These are phyloP conservation scores for Penicillium psychrofluorescens DNA, from an alignment of 495 filamentous ascomycete species.

Conservation along the genomic window DNA sequence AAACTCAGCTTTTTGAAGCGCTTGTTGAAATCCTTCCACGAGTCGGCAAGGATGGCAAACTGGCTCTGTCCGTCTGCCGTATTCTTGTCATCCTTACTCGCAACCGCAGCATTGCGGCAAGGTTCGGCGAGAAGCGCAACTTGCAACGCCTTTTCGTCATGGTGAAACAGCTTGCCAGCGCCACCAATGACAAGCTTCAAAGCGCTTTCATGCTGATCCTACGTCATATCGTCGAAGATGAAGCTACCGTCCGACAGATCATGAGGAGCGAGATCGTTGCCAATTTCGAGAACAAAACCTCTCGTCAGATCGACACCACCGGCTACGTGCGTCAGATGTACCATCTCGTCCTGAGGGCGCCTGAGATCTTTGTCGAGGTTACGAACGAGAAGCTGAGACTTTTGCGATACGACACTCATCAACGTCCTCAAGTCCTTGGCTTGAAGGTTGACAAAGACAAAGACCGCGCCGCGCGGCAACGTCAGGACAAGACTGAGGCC, in stretches of 20 bases:
- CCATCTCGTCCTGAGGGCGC: conserved; percentile 74
- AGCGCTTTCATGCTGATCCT: conserved; percentile 80
- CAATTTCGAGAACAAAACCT: conserved; percentile 58
- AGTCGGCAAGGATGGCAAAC: conserved; percentile 75
- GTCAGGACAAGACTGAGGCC: conserved; percentile 18
- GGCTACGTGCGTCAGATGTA: conserved; percentile 70
- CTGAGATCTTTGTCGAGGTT: conserved; percentile 85
- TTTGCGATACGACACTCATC: conserved; percentile 47
- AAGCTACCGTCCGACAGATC: conserved; percentile 79
- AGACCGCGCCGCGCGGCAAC: conserved; percentile 19
- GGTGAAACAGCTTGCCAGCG: conserved; percentile 80
- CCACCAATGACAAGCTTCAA: conserved; percentile 66
- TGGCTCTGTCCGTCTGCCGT: conserved; percentile 77
- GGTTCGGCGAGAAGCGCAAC: conserved; percentile 78
- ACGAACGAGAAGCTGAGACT: conserved; percentile 79
- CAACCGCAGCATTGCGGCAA: conserved; percentile 61
- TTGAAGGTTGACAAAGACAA: conserved; percentile 48
- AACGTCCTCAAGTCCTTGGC: conserved; percentile 51
- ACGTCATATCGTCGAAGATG: conserved; percentile 91
- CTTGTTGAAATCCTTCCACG: conserved; percentile 76
- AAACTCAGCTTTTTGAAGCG: conserved; percentile 61
- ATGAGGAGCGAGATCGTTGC: conserved; percentile 86
- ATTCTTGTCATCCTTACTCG: conserved; percentile 89
- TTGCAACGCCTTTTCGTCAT: conserved; percentile 88
- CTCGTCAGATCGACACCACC: conserved; percentile 59